Conservation (phyloP, 2,329 filamentous ascomycete genomes). For the Ophiostoma novo-ulmi region DNA sequence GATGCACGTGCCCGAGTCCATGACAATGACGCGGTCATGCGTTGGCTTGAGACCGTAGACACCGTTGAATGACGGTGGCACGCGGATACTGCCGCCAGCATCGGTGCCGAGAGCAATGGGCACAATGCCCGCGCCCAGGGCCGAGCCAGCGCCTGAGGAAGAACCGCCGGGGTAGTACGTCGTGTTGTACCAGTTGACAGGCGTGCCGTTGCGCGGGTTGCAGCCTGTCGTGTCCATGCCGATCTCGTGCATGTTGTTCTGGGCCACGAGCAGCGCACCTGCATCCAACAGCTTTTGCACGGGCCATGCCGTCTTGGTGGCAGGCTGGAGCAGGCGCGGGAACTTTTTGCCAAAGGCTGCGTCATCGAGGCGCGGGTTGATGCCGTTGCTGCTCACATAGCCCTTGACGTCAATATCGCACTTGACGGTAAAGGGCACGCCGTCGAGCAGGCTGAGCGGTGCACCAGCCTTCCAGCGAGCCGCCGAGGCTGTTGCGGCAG, state of each 20-base stretch:
- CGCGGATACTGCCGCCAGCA: conserved; percentile 66
- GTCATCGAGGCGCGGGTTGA: conserved; percentile 40
- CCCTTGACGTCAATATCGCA: conserved; percentile 71
- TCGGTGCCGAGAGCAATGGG: conserved; percentile 73
- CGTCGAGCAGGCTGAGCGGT: conserved; percentile 66
- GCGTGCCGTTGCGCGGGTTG: conserved; percentile 69
- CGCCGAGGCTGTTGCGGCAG: conserved; percentile 68
- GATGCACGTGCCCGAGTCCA: conserved; percentile 54
- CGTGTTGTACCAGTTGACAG: conserved; percentile 70
- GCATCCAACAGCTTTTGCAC: conserved; percentile 65
- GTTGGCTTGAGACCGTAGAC: conserved; percentile 76
- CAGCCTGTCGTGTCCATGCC: conserved; percentile 80
- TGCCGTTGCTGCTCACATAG: conserved; percentile 63
- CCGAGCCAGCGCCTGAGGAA: conserved; percentile 70
- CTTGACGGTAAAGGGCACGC: conserved; percentile 77
- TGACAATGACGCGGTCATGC: conserved; percentile 61
- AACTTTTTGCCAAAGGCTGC: conserved; percentile 44
- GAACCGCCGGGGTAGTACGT: conserved; percentile 77
- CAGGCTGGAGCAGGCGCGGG: conserved; percentile 46
- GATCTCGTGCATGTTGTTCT: conserved; percentile 74
- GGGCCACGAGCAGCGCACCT: conserved; percentile 70
- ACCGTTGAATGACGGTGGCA: conserved; percentile 71
- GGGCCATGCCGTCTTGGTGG: conserved; percentile 61
- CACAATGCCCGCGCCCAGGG: conserved; percentile 63
- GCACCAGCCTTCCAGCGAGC: conserved; percentile 63